Percentiles rank a stretch among this genome's conserved stretches.
These are phyloP conservation scores for Globisporangium takayamanum DNA, from an alignment of 352 stramenopile species.

Conservation along the genomic window DNA sequence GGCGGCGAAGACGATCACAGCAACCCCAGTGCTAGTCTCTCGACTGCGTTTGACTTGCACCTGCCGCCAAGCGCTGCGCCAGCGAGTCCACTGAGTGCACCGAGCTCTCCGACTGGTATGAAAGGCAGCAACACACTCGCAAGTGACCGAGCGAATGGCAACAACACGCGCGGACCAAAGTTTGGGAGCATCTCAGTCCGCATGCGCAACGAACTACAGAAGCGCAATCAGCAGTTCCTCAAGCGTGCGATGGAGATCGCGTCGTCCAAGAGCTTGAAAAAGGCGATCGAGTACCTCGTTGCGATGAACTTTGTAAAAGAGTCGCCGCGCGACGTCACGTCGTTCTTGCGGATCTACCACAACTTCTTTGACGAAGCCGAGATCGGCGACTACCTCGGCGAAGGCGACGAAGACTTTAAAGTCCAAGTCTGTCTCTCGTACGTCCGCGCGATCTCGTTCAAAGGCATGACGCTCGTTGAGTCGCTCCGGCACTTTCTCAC, in stretches of 20 bases:
- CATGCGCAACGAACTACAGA: constrained; percentile 81
- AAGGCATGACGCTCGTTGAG: constrained; percentile 96
- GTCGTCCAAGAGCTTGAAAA: constrained; percentile 80
- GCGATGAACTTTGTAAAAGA: constrained; percentile 86
- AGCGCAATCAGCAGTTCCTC: constrained; percentile 72
- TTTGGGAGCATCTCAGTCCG: constrained; percentile 60
- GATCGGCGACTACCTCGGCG: constrained; percentile 95
- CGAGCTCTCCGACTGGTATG: constrained; percentile 1
- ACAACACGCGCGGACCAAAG: constrained; percentile 9
- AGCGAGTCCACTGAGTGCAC: not conserved
- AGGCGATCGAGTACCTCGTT: constrained; percentile 79
- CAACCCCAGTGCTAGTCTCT: not conserved
- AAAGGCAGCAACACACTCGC: not conserved
- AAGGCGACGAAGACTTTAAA: constrained; percentile 86
- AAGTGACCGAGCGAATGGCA: too few species aligned
- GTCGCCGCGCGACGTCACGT: constrained; percentile 86
- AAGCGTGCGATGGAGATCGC: constrained; percentile 79
- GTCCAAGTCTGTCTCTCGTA: constrained; percentile 94
- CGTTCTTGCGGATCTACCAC: constrained; percentile 93
- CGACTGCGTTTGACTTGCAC: not conserved
- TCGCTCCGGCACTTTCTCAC: constrained; percentile 96
- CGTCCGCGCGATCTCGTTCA: constrained; percentile 94
- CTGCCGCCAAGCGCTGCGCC: not conserved
- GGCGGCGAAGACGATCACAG: constrained; percentile 12
- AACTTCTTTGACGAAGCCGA: constrained; percentile 87